Evolutionary conservation across 345 rosid species (phyloP).

Genomic region (Punica granatum): DNA sequence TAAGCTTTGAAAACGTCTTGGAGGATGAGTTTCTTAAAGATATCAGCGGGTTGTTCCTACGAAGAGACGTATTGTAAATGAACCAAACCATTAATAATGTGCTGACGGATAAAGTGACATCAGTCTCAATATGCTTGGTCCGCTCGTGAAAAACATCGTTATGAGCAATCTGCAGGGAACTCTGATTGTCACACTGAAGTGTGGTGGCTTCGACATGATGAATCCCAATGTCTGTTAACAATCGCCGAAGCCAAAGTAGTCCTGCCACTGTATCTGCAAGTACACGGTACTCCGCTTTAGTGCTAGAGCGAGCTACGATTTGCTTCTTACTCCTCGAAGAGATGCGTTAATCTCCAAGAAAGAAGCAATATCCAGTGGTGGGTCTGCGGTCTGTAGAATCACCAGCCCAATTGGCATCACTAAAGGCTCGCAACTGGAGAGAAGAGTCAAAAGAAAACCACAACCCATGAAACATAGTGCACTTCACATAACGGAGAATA

Average conservation of each 20-base stretch:
- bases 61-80: too few species aligned
- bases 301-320: neutral
- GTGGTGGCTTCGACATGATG: neutral
- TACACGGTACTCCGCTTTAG: neutral
- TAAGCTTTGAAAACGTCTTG: too few species aligned
- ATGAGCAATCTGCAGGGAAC: neutral
- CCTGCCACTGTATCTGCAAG: neutral
- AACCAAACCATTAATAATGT: neutral
- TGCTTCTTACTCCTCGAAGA: conserved; percentile 1
- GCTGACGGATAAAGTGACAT: conserved; percentile 1
- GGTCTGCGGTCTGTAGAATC: neutral
- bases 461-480: neutral
- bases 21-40: too few species aligned
- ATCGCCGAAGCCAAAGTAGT: neutral
- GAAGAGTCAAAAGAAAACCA: neutral
- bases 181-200: neutral
- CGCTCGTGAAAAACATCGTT: neutral
- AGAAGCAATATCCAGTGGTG: neutral
- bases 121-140: conserved; percentile 2
- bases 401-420: conserved; percentile 1
- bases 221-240: neutral
- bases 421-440: neutral
- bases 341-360: neutral
- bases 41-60: too few species aligned
- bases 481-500: neutral